Conservation (phyloP, 2,329 filamentous ascomycete species). For the Thielaviopsis cerberus region DNA sequence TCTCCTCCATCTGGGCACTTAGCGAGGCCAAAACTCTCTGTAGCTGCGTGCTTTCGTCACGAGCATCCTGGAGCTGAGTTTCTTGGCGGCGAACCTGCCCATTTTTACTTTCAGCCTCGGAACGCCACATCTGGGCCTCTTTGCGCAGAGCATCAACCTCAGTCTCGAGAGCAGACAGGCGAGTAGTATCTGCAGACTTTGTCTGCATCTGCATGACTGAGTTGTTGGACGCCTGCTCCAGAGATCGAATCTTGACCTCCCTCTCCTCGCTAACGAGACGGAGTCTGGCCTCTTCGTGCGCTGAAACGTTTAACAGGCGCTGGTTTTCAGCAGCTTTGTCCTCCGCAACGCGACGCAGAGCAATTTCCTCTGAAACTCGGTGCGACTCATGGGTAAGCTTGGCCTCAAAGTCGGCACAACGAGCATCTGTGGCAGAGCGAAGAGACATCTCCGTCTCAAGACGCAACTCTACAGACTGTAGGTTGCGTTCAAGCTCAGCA, state of each 20-base stretch:
- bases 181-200: slow-evolving; percentile 36
- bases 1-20: slow-evolving; percentile 65
- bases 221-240: slow-evolving; percentile 38
- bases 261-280: slow-evolving; percentile 49
- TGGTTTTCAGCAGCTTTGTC: slow-evolving; percentile 58
- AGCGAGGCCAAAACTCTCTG: slow-evolving; percentile 56
- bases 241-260: slow-evolving; percentile 43
- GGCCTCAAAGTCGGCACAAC: slow-evolving; percentile 50
- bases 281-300: slow-evolving; percentile 55
- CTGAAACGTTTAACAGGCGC: slow-evolving; percentile 45
- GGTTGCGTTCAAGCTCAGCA: slow-evolving; percentile 33
- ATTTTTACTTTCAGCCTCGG: slow-evolving; percentile 40
- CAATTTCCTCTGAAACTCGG: slow-evolving; percentile 44
- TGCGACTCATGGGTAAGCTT: slow-evolving; percentile 45
- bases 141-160: slow-evolving; percentile 37
- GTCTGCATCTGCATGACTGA: slow-evolving; percentile 40
- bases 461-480: slow-evolving; percentile 38
- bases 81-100: slow-evolving; percentile 31
- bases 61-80: slow-evolving; percentile 28
- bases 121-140: slow-evolving; percentile 41
- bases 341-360: slow-evolving; percentile 46
- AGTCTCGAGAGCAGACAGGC: slow-evolving; percentile 28
- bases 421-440: slow-evolving; percentile 37
- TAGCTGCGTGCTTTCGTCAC: slow-evolving; percentile 52
- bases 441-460: slow-evolving; percentile 44